These are phyloP conservation scores for Claviceps sp. DNA, from an alignment of 2,329 filamentous ascomycete species.

Conservation along the genomic window DNA sequence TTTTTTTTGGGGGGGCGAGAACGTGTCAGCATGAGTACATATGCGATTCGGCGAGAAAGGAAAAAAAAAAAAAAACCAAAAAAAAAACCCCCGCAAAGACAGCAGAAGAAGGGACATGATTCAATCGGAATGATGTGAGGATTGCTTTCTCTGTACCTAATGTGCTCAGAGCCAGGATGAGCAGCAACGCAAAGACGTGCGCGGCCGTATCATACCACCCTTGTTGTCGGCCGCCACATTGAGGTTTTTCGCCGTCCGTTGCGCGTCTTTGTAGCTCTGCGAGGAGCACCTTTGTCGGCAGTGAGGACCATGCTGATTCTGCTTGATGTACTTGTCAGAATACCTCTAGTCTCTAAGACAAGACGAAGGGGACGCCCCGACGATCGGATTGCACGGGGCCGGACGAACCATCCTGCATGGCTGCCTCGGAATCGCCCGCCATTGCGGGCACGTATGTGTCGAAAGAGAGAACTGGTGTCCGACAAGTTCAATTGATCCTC, in stretches of 20 bases:
- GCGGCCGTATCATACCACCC: constrained; percentile 51
- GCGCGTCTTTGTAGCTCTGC: constrained; percentile 39
- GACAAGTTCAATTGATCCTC: background rate
- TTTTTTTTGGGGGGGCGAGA: no score
- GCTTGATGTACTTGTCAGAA: background rate
- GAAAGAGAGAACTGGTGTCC: background rate
- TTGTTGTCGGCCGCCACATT: constrained; percentile 37
- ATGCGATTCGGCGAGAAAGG: background rate
- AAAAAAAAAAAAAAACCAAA: background rate
- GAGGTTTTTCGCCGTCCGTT: constrained; percentile 27
- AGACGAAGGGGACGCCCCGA: no score
- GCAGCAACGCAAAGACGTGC: constrained; percentile 53
- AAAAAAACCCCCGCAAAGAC: background rate
- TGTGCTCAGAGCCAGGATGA: constrained; percentile 50
- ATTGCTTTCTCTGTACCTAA: constrained; percentile 30
- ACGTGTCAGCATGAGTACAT: background rate
- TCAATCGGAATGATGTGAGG: background rate
- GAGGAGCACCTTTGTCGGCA: constrained; percentile 37
- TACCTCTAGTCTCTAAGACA: no score
- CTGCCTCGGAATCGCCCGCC: constrained; percentile 8
- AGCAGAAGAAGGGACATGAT: background rate
- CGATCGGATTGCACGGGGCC: no score
- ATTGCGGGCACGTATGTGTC: constrained; percentile 5
- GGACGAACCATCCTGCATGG: constrained; percentile 7
- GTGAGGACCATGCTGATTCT: constrained; percentile 30